Evolutionary conservation across 2,329 filamentous ascomycete species (phyloP), one percentile per base, ranked within the genome.

Genomic region (Diplodia seriata): DNA sequence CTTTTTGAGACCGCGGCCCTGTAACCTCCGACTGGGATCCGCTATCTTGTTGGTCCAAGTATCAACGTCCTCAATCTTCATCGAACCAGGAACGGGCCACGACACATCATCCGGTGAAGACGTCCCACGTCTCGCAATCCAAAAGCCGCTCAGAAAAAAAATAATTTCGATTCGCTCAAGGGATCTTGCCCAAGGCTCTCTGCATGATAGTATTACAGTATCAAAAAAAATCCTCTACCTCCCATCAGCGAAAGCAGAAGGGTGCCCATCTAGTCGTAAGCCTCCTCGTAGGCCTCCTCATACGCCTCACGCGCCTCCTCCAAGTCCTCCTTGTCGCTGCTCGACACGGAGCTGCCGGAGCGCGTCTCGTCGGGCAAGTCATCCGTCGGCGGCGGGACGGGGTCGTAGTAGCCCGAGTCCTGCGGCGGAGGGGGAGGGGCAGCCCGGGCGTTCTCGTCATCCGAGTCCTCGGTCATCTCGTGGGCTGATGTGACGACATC

Each of bases 261-360:
- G 36, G 36, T 11, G 36, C 8, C 8, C 11, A 26, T n/a, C 38
- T 51, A 63, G 59, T 66, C 62, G 36, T 65, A 65, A 18, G 59
- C 59, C 36, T 66, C 64, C 53, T 66, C 64, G 36, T 57, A 55
- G 5, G 51, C 64, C 51, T 66, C 64, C 29, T 66, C 64, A 14
- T 56, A 57, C 38, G 51, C 64, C 26, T 66, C 64, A 1, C 54
- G 51, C 36, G 40, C 40, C 64, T 66, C 64, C 40, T 66, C 64
- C 40, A 56, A 5, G 0, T 63, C 57, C 50, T 68, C 57, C 57
- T 49, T 61, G 20, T 55, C 56, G 23, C 66, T 53, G 36, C 55
- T 61, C 54, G 49, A 67, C 29, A 54, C 47, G 23, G 62, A 65
- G 29, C 36, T 23, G 20, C 62, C 62, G 20, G 49, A 54, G 23